These are phyloP conservation scores for Corymbia calophylla DNA, from an alignment of 441 rosid species.

Conservation along the genomic window DNA sequence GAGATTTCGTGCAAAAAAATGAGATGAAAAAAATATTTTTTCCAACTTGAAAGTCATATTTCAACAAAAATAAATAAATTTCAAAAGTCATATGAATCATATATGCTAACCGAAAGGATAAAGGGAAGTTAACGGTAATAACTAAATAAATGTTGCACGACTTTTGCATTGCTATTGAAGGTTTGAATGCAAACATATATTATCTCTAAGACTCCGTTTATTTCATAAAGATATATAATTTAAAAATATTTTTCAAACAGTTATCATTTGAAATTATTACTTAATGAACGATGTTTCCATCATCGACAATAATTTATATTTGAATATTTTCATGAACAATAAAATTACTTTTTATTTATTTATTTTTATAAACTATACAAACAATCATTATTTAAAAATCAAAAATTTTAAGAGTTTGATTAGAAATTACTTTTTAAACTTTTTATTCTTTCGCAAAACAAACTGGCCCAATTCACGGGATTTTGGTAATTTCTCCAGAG, in stretches of 20 bases:
- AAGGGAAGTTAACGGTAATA: fast-evolving
- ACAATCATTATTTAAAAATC: fast-evolving
- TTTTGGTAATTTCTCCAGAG: neutral
- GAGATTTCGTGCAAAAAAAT: neutral
- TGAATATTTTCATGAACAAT: fast-evolving
- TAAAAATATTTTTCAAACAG: fast-evolving
- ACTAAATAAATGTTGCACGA: neutral
- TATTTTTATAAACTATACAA: neutral
- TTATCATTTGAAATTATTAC: no score
- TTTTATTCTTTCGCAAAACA: neutral
- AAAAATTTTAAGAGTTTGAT: no score
- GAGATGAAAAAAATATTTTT: neutral
- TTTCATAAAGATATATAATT: no score
- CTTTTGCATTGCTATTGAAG: neutral
- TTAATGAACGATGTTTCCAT: neutral
- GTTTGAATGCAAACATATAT: fast-evolving
- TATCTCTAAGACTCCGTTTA: no score
- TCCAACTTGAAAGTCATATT: neutral
- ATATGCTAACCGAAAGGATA: neutral
- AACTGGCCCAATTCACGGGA: neutral
- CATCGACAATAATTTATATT: fast-evolving
- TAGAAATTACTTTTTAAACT: neutral
- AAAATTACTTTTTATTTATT: neutral
- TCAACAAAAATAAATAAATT: no score
- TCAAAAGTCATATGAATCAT: neutral